Conservation (phyloP, 2,329 filamentous ascomycete species). For the Blastomyces parvus region DNA sequence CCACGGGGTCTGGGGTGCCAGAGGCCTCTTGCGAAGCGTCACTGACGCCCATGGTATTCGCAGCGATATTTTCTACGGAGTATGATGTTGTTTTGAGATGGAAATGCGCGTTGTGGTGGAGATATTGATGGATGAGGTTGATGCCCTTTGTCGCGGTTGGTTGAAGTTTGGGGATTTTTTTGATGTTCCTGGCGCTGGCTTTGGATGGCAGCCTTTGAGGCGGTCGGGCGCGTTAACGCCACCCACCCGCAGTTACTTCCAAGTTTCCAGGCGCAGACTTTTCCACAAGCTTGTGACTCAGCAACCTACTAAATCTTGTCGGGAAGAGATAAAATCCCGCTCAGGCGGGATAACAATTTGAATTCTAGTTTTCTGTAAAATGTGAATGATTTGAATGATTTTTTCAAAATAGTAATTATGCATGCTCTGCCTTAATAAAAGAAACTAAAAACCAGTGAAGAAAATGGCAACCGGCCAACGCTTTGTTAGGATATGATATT, state of each 20-base stretch:
- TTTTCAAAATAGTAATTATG: background rate
- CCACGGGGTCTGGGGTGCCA: conserved; percentile 49
- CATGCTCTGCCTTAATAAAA: background rate
- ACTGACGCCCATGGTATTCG: conserved; percentile 44
- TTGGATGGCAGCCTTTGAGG: background rate
- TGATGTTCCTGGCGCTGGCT: conserved; percentile 4
- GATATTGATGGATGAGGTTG: conserved; percentile 18
- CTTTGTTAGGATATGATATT: background rate
- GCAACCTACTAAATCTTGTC: background rate
- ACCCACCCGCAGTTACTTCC: background rate
- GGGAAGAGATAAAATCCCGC: background rate
- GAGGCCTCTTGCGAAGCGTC: conserved; percentile 46
- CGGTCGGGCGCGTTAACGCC: background rate
- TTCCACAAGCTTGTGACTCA: background rate
- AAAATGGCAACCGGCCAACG: background rate
- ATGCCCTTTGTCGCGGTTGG: background rate
- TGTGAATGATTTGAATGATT: background rate
- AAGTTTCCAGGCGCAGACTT: no score
- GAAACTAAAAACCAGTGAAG: background rate
- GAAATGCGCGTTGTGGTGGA: conserved; percentile 15
- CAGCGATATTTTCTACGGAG: conserved; percentile 4
- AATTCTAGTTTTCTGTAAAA: background rate
- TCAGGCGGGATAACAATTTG: background rate
- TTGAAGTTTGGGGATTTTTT: conserved; percentile 8
- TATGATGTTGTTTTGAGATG: conserved; percentile 16